phyloP scores from a whole-genome alignment of 176 grass and related monocot genomes.

The maize (Zea mays) region DNA sequence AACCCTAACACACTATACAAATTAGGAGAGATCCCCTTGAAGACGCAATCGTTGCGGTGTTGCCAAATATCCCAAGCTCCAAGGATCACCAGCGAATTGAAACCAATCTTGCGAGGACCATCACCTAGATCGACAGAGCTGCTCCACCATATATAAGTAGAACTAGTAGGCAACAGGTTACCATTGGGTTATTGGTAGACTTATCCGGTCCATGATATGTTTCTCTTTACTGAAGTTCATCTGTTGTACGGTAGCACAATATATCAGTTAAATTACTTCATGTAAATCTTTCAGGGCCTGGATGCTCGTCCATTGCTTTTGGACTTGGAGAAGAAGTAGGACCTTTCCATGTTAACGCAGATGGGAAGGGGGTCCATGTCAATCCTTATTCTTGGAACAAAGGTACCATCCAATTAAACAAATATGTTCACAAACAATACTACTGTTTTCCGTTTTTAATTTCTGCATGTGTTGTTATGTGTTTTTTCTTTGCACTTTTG shows the following conservation, averaged over 20 bases:
- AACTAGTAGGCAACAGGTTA: background rate
- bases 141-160: background rate
- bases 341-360: conserved; percentile 89
- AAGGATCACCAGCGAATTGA: too few relatives aligned
- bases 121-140: too few relatives aligned
- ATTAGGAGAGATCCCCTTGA: too few relatives aligned
- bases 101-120: too few relatives aligned
- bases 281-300: conserved; percentile 62
- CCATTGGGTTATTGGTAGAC: background rate
- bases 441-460: background rate
- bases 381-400: conserved; percentile 97
- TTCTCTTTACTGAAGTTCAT: background rate
- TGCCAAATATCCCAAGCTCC: too few relatives aligned
- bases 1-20: too few relatives aligned
- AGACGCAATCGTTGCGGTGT: too few relatives aligned
- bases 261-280: background rate
- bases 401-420: conserved; percentile 50
- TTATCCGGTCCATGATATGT: background rate
- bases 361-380: conserved; percentile 73
- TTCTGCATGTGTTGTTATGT: conserved; percentile 2
- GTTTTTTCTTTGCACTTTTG: background rate
- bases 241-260: background rate
- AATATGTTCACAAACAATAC: background rate
- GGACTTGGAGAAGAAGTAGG: conserved; percentile 90
- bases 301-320: conserved; percentile 95